Percentiles rank a stretch among this genome's conserved stretches.
phyloP scores from a whole-genome alignment of 176 grass and related monocot genomes.

The Hordeum vulgare region MorexV3_pseudomolecules_assembly NC_058522.1:115907433-115907932 shows the following conservation, averaged over 20 bases:
- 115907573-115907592: background rate
- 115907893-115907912: background rate
- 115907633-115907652: background rate
- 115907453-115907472: conserved; percentile 46
- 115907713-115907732: conserved; percentile 10
- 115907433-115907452: background rate
- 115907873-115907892: background rate
- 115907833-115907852: background rate
- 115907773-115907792: background rate
- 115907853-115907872: background rate
- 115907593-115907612: background rate
- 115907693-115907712: background rate
- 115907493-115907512: conserved; percentile 21
- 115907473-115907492: conserved; percentile 27
- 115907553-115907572: background rate
- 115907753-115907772: background rate
- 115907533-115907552: background rate
- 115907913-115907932: background rate
- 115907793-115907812: background rate
- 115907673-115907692: background rate
- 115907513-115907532: background rate
- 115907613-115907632: background rate
- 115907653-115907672: background rate
- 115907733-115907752: background rate
- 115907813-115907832: background rate